These are phyloP conservation scores for Aquilaria agallochum DNA, from an alignment of 441 rosid species.

Conservation along the genomic window DNA sequence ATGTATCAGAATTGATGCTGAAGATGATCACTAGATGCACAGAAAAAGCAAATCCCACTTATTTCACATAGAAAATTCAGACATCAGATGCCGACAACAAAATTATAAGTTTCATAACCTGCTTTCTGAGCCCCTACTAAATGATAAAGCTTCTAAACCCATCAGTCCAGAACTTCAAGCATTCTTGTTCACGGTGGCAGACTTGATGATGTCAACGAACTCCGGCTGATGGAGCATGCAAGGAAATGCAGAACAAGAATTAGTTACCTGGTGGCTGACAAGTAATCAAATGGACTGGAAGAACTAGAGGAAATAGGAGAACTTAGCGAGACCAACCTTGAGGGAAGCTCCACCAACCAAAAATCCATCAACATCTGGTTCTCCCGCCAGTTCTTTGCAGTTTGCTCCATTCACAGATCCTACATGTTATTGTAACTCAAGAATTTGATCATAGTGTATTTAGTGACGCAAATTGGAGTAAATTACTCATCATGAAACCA, in stretches of 20 bases:
- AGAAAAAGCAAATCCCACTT: not conserved
- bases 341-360: conserved; percentile 82
- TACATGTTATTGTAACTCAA: conserved; percentile 6
- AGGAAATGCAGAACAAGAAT: not conserved
- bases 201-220: conserved; percentile 60
- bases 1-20: too few species aligned
- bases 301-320: not conserved
- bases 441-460: not conserved
- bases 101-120: not conserved
- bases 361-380: conserved; percentile 71
- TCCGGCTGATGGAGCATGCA: conserved; percentile 37
- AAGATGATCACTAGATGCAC: too few species aligned
- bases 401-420: conserved; percentile 71
- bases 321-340: conserved; percentile 33
- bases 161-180: conserved; percentile 11
- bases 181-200: conserved; percentile 49
- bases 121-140: not conserved
- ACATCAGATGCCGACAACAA: not conserved
- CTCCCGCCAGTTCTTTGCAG: conserved; percentile 56
- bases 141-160: not conserved
- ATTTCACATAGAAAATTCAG: not conserved
- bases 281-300: not conserved
- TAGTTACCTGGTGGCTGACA: conserved; percentile 1
- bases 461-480: not conserved
- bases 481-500: not conserved